Percentiles rank a stretch among this genome's conserved stretches.
Conservation (phyloP, 768 basidiomycete genomes). For the Boletus fagicola region DNA sequence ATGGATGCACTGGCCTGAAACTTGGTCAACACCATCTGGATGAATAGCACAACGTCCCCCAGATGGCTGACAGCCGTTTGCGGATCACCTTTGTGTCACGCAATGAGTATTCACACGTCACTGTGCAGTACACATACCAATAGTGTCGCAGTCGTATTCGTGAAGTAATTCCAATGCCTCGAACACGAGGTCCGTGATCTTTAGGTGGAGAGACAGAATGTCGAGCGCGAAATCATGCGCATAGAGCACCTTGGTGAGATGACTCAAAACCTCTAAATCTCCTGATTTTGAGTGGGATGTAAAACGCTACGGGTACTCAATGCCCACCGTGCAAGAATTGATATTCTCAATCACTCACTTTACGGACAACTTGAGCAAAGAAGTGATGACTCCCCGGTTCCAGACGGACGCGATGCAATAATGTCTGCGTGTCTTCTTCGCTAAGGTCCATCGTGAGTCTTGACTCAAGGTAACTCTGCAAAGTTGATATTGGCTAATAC, state of each 20-base stretch:
- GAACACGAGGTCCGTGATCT: slow-evolving; percentile 62
- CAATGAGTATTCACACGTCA: background rate
- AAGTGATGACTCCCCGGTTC: slow-evolving; percentile 57
- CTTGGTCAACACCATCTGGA: slow-evolving; percentile 61
- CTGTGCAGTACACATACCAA: slow-evolving; percentile 49
- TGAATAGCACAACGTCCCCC: slow-evolving; percentile 75
- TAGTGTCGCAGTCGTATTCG: slow-evolving; percentile 76
- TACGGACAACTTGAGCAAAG: slow-evolving; percentile 56
- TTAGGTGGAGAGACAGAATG: slow-evolving; percentile 64
- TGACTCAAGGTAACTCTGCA: slow-evolving; percentile 48
- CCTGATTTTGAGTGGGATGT: slow-evolving; percentile 45
- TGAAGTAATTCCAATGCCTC: slow-evolving; percentile 61
- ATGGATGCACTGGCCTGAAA: slow-evolving; percentile 50
- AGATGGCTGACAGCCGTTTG: slow-evolving; percentile 78
- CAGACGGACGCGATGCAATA: slow-evolving; percentile 45
- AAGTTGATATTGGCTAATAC: slow-evolving; percentile 5
- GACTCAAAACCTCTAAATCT: slow-evolving; percentile 69
- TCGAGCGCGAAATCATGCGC: slow-evolving; percentile 60
- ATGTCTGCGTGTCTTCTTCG: slow-evolving; percentile 35
- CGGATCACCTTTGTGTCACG: slow-evolving; percentile 60
- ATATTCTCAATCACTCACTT: slow-evolving; percentile 41
- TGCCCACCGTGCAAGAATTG: background rate
- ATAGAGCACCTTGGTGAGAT: slow-evolving; percentile 66
- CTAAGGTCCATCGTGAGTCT: slow-evolving; percentile 53
- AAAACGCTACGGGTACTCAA: slow-evolving; percentile 51